Percentiles rank a stretch among this genome's conserved stretches.
Evolutionary conservation across 805 yeast genomes (phyloP).

Genomic region (Candida railenensis): DNA sequence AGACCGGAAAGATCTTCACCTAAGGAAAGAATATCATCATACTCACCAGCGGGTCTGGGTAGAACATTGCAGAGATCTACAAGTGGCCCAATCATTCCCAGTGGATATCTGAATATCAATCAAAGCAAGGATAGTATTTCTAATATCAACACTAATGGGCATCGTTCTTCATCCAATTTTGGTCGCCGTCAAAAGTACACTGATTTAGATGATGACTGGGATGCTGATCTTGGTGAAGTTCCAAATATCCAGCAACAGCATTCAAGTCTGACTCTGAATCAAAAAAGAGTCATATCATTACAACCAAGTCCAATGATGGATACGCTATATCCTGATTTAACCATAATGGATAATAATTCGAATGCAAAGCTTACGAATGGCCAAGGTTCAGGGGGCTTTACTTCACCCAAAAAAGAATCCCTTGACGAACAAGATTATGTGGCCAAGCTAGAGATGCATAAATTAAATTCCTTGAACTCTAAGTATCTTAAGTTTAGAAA

Average conservation of each 20-base stretch:
- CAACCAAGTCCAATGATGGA: constrained; percentile 1
- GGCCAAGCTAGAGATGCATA: constrained; percentile 49
- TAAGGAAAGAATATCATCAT: not conserved
- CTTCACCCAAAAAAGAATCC: constrained; percentile 26
- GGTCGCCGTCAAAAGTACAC: constrained; percentile 38
- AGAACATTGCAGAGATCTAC: not conserved
- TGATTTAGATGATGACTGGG: constrained; percentile 92
- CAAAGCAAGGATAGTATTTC: not conserved
- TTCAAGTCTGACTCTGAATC: not conserved
- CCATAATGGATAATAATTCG: constrained; percentile 8
- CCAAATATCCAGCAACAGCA: not conserved
- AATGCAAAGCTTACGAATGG: constrained; percentile 10
- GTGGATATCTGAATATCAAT: not conserved
- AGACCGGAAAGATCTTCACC: not conserved
- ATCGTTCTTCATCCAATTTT: not conserved
- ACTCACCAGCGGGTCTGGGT: not conserved
- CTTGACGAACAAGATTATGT: constrained; percentile 41
- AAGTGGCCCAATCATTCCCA: constrained; percentile 2
- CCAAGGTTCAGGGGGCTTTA: constrained; percentile 3
- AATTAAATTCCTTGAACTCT: constrained; percentile 50
- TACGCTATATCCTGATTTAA: constrained; percentile 37
- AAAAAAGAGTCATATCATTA: not conserved
- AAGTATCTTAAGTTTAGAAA: constrained; percentile 67
- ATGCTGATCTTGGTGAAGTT: constrained; percentile 57
- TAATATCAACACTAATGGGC: not conserved